These are phyloP conservation scores for Populus tremula DNA, from an alignment of 345 rosid species.

Conservation along the genomic window DNA sequence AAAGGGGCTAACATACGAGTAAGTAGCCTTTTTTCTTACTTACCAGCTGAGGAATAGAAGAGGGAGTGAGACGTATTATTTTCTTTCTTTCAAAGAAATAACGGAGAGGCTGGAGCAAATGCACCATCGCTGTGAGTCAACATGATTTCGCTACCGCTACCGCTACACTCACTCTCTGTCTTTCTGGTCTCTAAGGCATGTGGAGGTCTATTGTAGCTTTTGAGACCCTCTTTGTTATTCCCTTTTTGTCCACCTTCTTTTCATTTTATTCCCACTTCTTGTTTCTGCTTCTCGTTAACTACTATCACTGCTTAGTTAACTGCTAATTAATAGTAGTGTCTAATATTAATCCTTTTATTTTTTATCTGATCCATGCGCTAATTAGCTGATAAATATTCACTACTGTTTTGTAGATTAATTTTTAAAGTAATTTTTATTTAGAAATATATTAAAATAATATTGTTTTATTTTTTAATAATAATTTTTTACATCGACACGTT, in stretches of 20 bases:
- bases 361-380: too few relatives aligned
- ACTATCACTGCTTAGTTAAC: neutral
- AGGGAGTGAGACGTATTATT: neutral
- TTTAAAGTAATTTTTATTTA: too few relatives aligned
- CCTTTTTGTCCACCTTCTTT: slow-evolving; percentile 14
- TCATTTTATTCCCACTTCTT: neutral
- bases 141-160: slow-evolving; percentile 36
- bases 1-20: neutral
- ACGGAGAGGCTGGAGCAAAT: slow-evolving; percentile 33
- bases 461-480: too few relatives aligned
- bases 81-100: slow-evolving; percentile 4
- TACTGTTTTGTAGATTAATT: too few relatives aligned
- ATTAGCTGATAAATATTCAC: neutral
- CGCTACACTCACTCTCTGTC: slow-evolving; percentile 12
- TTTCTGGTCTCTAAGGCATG: slow-evolving; percentile 27
- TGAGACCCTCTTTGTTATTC: slow-evolving; percentile 15
- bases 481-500: too few relatives aligned
- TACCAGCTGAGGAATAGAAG: slow-evolving; percentile 14
- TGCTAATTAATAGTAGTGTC: neutral
- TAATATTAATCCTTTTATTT: neutral
- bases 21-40: neutral
- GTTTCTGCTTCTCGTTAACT: neutral
- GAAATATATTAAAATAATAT: too few relatives aligned
- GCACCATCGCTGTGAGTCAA: slow-evolving; percentile 46
- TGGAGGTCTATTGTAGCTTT: slow-evolving; percentile 32